Percentiles rank a stretch among this genome's conserved stretches.
phyloP scores from a whole-genome alignment of 2,329 filamentous ascomycete species.

The Monilinia fructigena region DNA sequence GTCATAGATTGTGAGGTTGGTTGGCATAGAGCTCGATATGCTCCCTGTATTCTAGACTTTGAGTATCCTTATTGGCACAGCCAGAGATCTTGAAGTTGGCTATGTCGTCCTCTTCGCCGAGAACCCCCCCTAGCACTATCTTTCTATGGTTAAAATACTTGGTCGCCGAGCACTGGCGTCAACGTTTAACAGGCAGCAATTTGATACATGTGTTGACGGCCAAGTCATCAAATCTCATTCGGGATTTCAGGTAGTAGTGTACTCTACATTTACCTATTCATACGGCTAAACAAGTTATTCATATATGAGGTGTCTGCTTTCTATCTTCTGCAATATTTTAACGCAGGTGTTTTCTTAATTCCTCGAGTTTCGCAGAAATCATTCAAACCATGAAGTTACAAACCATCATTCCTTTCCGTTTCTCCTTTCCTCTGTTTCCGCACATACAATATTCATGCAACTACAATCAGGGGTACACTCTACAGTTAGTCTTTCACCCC shows the following conservation, averaged over 20 bases:
- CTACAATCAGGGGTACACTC: constrained; percentile 18
- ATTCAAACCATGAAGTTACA: constrained; percentile 18
- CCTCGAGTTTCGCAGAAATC: not conserved
- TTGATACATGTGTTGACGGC: not conserved
- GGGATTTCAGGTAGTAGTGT: not conserved
- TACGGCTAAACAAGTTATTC: not conserved
- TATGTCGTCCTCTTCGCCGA: not conserved
- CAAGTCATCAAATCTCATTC: not conserved
- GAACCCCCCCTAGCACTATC: too few species aligned
- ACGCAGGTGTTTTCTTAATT: too few species aligned
- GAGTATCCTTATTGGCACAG: not conserved
- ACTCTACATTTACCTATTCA: not conserved
- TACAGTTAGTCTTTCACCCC: constrained; percentile 9
- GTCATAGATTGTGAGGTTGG: not conserved
- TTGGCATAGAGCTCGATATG: not conserved
- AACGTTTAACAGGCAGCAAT: not conserved
- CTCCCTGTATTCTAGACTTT: too few species aligned
- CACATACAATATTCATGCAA: constrained; percentile 22
- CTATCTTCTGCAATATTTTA: not conserved
- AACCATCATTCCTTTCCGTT: not conserved
- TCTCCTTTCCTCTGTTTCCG: constrained; percentile 1
- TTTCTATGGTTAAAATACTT: not conserved
- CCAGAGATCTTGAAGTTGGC: too few species aligned
- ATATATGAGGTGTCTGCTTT: not conserved
- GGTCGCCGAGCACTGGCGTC: not conserved